Percentiles rank a stretch among this genome's conserved stretches.
Evolutionary conservation across 2,329 filamentous ascomycete species (phyloP).

Genomic region (Pseudogymnoascus sp.): DNA sequence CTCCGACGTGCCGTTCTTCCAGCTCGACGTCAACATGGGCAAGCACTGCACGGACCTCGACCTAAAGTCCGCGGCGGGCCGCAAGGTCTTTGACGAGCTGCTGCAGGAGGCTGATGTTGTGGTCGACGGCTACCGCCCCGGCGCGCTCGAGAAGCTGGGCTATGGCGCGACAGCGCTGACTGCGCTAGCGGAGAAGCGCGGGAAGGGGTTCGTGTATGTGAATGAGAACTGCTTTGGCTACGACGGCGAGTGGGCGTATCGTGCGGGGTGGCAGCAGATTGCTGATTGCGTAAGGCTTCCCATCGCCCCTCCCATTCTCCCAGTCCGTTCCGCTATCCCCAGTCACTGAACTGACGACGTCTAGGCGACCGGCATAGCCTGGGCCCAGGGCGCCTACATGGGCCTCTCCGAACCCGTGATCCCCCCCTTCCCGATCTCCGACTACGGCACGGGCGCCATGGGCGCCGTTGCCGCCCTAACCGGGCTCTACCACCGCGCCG

Average conservation of each 20-base stretch:
- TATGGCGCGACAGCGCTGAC: slow-evolving; percentile 52
- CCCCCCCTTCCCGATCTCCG: slow-evolving; percentile 56
- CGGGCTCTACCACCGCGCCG: slow-evolving; percentile 56
- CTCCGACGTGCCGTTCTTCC: slow-evolving; percentile 66
- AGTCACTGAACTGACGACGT: background rate
- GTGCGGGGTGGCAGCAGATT: slow-evolving; percentile 65
- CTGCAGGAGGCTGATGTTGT: slow-evolving; percentile 58
- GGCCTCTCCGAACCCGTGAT: slow-evolving; percentile 56
- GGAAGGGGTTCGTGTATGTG: slow-evolving; percentile 59
- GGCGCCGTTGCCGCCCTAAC: slow-evolving; percentile 60
- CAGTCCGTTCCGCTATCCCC: background rate
- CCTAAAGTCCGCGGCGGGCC: slow-evolving; percentile 48
- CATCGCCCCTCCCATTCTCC: background rate
- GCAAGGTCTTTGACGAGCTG: slow-evolving; percentile 50
- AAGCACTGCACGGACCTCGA: slow-evolving; percentile 61
- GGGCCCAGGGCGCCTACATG: slow-evolving; percentile 58
- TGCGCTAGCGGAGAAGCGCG: slow-evolving; percentile 44
- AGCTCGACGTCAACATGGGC: slow-evolving; percentile 65
- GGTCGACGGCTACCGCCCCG: slow-evolving; percentile 63
- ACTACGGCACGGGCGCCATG: slow-evolving; percentile 67
- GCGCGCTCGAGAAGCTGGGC: slow-evolving; percentile 55
- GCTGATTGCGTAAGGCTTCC: slow-evolving; percentile 48
- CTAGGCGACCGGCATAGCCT: slow-evolving; percentile 44
- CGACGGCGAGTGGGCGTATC: slow-evolving; percentile 51
- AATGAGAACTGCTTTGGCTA: slow-evolving; percentile 66